phyloP scores from a whole-genome alignment of 1,284 basidiomycete species.

The Somion occarium region DNA sequence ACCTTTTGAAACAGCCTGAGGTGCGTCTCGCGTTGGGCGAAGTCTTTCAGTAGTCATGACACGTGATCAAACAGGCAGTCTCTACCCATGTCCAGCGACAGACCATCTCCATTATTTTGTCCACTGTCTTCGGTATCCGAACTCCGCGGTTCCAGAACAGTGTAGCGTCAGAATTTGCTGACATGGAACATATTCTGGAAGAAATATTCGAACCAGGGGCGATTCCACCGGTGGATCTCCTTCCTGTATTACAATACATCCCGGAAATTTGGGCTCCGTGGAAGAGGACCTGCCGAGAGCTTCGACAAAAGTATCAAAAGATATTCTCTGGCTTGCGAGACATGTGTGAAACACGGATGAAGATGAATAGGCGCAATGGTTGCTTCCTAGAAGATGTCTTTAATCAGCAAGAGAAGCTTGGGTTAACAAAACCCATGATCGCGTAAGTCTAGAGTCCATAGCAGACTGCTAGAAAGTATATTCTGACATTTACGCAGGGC shows the following conservation, averaged over 20 bases:
- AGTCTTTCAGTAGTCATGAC: background rate
- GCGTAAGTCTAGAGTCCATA: conserved; percentile 14
- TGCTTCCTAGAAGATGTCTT: conserved; percentile 13
- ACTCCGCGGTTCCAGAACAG: conserved; percentile 21
- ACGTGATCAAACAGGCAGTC: conserved; percentile 17
- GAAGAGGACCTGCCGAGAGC: conserved; percentile 23
- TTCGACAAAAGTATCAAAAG: conserved; percentile 19
- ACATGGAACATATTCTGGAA: conserved; percentile 23
- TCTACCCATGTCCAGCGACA: conserved; percentile 24
- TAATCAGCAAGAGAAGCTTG: conserved; percentile 6
- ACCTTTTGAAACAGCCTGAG: conserved; percentile 26
- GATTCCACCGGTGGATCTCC: conserved; percentile 29
- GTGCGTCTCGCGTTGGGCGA: too few relatives aligned
- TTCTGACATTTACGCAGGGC: too few relatives aligned
- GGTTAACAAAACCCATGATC: conserved; percentile 8
- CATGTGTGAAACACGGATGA: conserved; percentile 7
- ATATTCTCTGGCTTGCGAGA: conserved; percentile 21
- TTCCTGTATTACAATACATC: conserved; percentile 30
- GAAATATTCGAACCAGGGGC: conserved; percentile 25
- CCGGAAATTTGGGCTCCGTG: conserved; percentile 30
- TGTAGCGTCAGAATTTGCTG: conserved; percentile 22
- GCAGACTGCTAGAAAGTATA: too few relatives aligned
- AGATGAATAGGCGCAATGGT: conserved; percentile 6
- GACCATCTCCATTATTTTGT: conserved; percentile 23
- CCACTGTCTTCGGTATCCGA: conserved; percentile 28